These are phyloP conservation scores for Nicotiana noctiflora DNA, from an alignment of 257 asterid genomes.

Conservation along the genomic window DNA sequence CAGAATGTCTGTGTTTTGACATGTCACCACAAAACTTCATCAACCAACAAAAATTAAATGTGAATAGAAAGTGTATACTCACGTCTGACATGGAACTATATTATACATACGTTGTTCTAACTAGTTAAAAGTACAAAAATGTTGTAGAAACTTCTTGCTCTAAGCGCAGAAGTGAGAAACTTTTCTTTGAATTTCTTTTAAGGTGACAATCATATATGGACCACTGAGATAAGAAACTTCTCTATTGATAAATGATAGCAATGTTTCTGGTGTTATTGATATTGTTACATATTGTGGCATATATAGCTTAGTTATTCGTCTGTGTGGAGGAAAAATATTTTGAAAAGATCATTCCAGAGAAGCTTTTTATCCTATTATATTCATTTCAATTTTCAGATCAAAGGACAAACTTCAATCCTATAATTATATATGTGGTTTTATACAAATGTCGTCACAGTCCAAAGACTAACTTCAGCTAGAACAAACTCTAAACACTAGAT, in stretches of 20 bases:
- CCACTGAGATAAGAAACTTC: constrained; percentile 2
- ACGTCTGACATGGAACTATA: background rate
- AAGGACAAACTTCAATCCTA: background rate
- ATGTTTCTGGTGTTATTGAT: background rate
- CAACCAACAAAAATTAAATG: too few species aligned
- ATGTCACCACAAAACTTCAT: too few species aligned
- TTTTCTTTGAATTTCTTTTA: background rate
- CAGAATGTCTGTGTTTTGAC: too few species aligned
- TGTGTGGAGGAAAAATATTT: constrained; percentile 10
- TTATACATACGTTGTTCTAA: background rate
- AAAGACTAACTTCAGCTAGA: too few species aligned
- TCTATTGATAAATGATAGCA: background rate
- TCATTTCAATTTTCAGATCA: background rate
- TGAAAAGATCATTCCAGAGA: background rate
- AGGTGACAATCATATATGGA: background rate
- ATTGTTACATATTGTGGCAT: background rate
- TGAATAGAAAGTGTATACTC: too few species aligned
- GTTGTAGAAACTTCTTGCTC: background rate
- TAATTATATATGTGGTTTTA: background rate
- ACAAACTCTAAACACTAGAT: background rate
- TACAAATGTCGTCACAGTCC: background rate
- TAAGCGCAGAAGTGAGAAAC: background rate
- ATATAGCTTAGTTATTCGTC: background rate
- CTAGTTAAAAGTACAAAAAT: background rate
- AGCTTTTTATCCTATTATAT: background rate